phyloP scores from a whole-genome alignment of 2,329 filamentous ascomycete genomes.

The Hymenotorrendiella dingleyae region DNA sequence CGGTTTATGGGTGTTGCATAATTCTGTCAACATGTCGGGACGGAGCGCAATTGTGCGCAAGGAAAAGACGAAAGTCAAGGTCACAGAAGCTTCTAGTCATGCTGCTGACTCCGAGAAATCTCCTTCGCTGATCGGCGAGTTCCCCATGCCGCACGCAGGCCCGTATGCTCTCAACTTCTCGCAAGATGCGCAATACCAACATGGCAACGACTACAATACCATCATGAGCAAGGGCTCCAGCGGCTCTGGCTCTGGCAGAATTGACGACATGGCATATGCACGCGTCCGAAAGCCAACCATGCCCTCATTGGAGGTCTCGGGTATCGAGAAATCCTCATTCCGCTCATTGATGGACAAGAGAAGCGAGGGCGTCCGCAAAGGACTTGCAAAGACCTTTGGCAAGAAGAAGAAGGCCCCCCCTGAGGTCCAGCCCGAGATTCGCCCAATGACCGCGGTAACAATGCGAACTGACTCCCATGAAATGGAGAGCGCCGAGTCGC shows the following conservation, averaged over 20 bases:
- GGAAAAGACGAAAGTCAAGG: constrained; percentile 46
- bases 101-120: constrained; percentile 10
- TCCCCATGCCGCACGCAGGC: constrained; percentile 12
- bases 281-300: constrained; percentile 17
- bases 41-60: constrained; percentile 54
- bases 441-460: constrained; percentile 14
- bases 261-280: constrained; percentile 12
- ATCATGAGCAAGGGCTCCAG: constrained; percentile 4
- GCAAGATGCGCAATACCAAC: constrained; percentile 5
- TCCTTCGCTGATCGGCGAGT: constrained; percentile 12
- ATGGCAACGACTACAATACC: constrained; percentile 3
- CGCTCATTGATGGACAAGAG: constrained; percentile 48
- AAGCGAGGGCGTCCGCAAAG: constrained; percentile 49
- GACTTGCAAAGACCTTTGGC: constrained; percentile 47
- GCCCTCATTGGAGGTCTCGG: constrained; percentile 38
- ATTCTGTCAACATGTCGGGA: constrained; percentile 43
- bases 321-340: constrained; percentile 50
- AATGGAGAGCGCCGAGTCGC: constrained; percentile 9
- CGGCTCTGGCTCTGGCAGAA: constrained; percentile 1
- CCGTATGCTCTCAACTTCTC: constrained; percentile 5
- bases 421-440: not conserved
- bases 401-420: constrained; percentile 36
- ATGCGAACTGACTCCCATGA: constrained; percentile 12
- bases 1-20: not conserved
- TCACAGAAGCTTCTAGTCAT: not conserved